Conservation (phyloP, 495 filamentous ascomycete genomes). For the Schizothecium vesticola region DNA sequence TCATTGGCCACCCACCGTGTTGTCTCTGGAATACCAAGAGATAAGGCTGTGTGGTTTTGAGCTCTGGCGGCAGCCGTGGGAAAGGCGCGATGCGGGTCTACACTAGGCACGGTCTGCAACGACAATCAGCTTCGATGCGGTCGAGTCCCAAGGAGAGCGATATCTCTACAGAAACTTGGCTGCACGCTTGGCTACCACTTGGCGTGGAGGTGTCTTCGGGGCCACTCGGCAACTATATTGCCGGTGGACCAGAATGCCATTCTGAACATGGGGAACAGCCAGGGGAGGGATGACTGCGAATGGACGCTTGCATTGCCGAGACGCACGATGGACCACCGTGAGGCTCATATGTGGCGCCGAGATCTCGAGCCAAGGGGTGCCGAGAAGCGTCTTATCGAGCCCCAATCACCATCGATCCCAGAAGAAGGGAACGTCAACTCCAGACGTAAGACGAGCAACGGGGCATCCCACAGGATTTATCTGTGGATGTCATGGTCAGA, state of each 20-base stretch:
- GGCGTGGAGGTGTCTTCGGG: neutral
- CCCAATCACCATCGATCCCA: neutral
- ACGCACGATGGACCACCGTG: neutral
- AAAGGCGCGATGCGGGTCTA: neutral
- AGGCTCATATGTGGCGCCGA: slow-evolving; percentile 1
- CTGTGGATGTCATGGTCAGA: neutral
- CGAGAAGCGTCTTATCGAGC: slow-evolving; percentile 4
- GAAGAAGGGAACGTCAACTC: neutral
- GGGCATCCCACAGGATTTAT: neutral
- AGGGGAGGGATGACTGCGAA: neutral
- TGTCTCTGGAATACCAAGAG: neutral
- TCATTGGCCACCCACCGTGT: neutral
- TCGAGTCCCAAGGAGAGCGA: neutral
- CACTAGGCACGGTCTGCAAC: neutral
- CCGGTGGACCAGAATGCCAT: neutral
- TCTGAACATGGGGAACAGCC: no score
- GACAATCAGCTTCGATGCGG: neutral
- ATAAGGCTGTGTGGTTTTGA: neutral
- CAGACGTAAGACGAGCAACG: neutral
- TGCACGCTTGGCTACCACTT: neutral
- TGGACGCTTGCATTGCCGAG: neutral
- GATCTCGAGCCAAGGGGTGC: slow-evolving; percentile 1
- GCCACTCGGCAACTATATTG: neutral
- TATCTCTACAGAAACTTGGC: neutral
- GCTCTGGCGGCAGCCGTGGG: neutral